phyloP scores from a whole-genome alignment of 805 yeast species.

The Candida piceae region DNA sequence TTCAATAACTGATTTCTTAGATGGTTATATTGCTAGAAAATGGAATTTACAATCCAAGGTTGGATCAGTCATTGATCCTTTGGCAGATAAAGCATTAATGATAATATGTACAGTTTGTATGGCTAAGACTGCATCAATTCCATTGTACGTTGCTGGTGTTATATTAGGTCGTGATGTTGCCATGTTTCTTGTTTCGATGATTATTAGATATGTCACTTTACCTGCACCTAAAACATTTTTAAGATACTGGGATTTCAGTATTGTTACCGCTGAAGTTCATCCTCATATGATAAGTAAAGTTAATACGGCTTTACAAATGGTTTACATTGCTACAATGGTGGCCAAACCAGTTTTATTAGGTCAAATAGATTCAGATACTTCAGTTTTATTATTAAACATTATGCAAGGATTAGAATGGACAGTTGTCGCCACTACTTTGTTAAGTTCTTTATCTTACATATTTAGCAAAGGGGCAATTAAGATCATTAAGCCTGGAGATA shows the following conservation, averaged over 20 bases:
- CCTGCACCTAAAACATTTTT: constrained; percentile 70
- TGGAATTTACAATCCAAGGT: constrained; percentile 72
- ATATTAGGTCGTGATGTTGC: constrained; percentile 82
- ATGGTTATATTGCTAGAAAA: constrained; percentile 85
- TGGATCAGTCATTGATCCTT: constrained; percentile 90
- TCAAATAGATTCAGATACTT: constrained; percentile 19
- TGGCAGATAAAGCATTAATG: constrained; percentile 93
- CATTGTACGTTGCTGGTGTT: constrained; percentile 57
- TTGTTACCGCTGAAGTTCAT: constrained; percentile 78
- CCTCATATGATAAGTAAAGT: constrained; percentile 84
- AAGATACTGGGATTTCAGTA: constrained; percentile 73
- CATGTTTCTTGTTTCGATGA: constrained; percentile 66
- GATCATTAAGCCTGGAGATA: constrained; percentile 29
- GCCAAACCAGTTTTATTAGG: constrained; percentile 44
- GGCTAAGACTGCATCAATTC: constrained; percentile 64
- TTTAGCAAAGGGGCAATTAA: constrained; percentile 67
- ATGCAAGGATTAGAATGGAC: constrained; percentile 40
- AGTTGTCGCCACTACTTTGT: constrained; percentile 65
- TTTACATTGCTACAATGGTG: constrained; percentile 67
- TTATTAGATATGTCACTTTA: constrained; percentile 65
- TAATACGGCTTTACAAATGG: constrained; percentile 91
- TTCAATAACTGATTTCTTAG: constrained; percentile 85
- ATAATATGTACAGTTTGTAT: constrained; percentile 75
- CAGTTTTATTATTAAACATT: constrained; percentile 20
- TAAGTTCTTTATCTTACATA: constrained; percentile 76